A percentile compares a stretch with the other conserved stretches of the same genome.
These are phyloP conservation scores for Boletus subcaerulescens DNA, from an alignment of 768 basidiomycete genomes.

Conservation along the genomic window DNA sequence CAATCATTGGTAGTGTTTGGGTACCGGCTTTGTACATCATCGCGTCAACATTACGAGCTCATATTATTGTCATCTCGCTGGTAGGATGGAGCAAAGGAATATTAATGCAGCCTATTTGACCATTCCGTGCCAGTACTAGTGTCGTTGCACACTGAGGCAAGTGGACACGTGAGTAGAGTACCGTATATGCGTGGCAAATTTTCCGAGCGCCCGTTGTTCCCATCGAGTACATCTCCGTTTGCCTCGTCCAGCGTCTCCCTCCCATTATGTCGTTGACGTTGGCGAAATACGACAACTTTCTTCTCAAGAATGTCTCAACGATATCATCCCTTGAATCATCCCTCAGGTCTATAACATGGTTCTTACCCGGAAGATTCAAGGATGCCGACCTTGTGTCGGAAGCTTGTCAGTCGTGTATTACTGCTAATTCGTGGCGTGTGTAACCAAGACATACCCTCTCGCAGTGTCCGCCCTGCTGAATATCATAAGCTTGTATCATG, in stretches of 20 bases:
- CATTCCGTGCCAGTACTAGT: too few species aligned
- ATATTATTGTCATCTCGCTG: too few species aligned
- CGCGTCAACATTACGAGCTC: background rate
- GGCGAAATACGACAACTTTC: conserved; percentile 76
- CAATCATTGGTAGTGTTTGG: conserved; percentile 17
- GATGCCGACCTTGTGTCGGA: conserved; percentile 96
- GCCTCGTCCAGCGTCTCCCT: background rate
- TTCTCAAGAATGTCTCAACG: conserved; percentile 80
- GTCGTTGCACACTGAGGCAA: too few species aligned
- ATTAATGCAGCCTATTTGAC: too few species aligned
- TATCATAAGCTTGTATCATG: conserved; percentile 90
- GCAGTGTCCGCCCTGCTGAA: conserved; percentile 87
- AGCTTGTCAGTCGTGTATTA: conserved; percentile 63
- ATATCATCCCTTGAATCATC: conserved; percentile 88
- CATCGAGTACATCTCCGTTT: background rate
- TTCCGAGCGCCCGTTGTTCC: background rate
- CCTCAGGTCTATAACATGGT: conserved; percentile 89
- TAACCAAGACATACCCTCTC: conserved; percentile 11
- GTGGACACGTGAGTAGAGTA: background rate
- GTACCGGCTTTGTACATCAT: conserved; percentile 25
- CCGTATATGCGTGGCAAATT: conserved; percentile 7
- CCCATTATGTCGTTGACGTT: conserved; percentile 55
- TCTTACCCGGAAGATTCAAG: conserved; percentile 94
- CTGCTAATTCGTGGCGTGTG: conserved; percentile 10
- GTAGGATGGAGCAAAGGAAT: too few species aligned